phyloP scores from a whole-genome alignment of 2,329 filamentous ascomycete genomes.

The Orbilia brochopaga region DNA sequence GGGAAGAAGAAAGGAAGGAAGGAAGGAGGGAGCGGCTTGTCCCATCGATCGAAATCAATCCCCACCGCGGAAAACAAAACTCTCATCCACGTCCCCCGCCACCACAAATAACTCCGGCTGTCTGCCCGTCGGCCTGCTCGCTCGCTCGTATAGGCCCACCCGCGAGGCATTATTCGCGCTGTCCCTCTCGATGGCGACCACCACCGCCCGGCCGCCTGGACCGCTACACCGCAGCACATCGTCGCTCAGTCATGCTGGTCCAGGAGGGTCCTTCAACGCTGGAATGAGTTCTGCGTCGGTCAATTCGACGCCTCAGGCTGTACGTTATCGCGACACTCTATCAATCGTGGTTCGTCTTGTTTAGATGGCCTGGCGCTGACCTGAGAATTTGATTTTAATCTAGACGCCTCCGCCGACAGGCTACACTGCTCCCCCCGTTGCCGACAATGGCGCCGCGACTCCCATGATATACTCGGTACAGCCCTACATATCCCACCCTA shows the following conservation, averaged over 20 bases:
- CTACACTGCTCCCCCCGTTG: neutral
- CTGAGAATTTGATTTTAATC: no score
- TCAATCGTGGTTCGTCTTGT: neutral
- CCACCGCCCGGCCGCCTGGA: slow-evolving; percentile 37
- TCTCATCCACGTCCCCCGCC: no score
- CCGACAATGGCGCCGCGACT: slow-evolving; percentile 14
- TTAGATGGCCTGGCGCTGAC: neutral
- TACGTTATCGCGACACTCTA: slow-evolving; percentile 5
- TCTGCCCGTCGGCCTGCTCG: no score
- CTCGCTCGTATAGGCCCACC: no score
- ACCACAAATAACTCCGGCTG: no score
- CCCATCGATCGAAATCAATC: no score
- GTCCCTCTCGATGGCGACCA: slow-evolving; percentile 34
- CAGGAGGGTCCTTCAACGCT: slow-evolving; percentile 48
- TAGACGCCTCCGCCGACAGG: slow-evolving; percentile 45
- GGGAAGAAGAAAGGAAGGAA: no score
- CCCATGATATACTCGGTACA: slow-evolving; percentile 49
- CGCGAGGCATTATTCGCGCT: neutral
- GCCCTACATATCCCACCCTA: neutral
- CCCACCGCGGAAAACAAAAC: no score
- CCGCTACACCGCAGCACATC: slow-evolving; percentile 44
- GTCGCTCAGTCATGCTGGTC: slow-evolving; percentile 44
- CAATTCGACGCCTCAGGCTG: slow-evolving; percentile 47
- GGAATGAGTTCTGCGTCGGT: slow-evolving; percentile 49
- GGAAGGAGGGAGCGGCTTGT: no score